Percentiles rank a stretch among this genome's conserved stretches.
Evolutionary conservation across 2,329 filamentous ascomycete genomes (phyloP).

Genomic region (Sordariomycetes sp.): DNA sequence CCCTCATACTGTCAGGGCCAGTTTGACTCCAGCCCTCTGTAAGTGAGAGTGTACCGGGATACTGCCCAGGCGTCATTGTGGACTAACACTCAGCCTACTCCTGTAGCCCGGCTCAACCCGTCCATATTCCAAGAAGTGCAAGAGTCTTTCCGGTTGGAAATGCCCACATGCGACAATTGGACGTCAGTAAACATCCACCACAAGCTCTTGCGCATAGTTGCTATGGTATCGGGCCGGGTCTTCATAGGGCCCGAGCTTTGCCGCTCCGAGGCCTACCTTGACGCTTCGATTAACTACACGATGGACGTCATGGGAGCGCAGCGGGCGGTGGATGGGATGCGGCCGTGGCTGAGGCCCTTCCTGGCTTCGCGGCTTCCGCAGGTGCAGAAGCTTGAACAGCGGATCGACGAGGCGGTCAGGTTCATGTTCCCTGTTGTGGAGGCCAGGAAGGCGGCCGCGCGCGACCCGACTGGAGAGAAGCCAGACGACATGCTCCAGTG

Average conservation of each 20-base stretch:
- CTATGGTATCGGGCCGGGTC: conserved; percentile 31
- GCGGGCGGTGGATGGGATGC: conserved; percentile 14
- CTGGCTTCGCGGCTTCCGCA: conserved; percentile 19
- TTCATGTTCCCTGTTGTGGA: conserved; percentile 26
- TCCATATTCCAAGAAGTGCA: conserved; percentile 19
- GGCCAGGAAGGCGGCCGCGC: conserved; percentile 12
- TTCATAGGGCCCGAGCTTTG: conserved; percentile 36
- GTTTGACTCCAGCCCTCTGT: conserved; percentile 22
- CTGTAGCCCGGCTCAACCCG: neutral
- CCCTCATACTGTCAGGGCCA: conserved; percentile 17
- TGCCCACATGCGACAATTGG: conserved; percentile 27
- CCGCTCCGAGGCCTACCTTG: conserved; percentile 30
- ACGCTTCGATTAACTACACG: conserved; percentile 36
- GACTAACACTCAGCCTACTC: neutral
- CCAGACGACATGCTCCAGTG: conserved; percentile 37
- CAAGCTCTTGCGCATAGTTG: conserved; percentile 32
- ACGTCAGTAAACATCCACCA: conserved; percentile 25
- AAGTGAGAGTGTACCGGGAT: neutral
- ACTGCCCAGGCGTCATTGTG: neutral
- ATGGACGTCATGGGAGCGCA: conserved; percentile 26
- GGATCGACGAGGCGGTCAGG: conserved; percentile 22
- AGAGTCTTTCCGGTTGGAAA: conserved; percentile 17
- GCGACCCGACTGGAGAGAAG: conserved; percentile 12
- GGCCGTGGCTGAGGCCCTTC: conserved; percentile 23
- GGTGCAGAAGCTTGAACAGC: conserved; percentile 19